Base-by-base conservation (phyloP, 208 protist species). In the Porcisia deanei region DNA sequence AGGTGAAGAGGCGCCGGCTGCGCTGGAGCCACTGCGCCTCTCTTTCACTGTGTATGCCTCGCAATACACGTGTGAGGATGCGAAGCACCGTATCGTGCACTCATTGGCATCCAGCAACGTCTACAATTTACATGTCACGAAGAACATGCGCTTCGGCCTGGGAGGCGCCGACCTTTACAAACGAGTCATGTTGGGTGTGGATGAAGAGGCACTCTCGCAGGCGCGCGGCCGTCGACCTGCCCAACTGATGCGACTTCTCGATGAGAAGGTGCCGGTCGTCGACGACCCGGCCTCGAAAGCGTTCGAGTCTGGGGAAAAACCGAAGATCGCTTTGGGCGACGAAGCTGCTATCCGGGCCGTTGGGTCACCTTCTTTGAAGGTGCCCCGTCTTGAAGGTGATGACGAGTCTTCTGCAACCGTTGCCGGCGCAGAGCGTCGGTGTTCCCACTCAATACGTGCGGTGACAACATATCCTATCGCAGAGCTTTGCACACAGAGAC, bases 161-260 rank as follows among this genome's bases (percentile, higher is more conserved):
- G 72, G 72, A 3, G 61, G 49, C 1, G 25, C 64, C 5, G 57
- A 54, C 5, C 18, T 57, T 22, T 30, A 39, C 49, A 53, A 65
- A n/a, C 59, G 39, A 2, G 49, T 18, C 10, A 66, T 70, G 34
- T 20, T 63, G 6, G 72, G 70, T 0, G 47, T 20, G 52, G 53
- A 58, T n/a, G 58, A 49, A 7, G 72, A 55, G 37, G 65, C 64
- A 22, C 66, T 82, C 3, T 20, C 18, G 12, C 45, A 47, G 6
- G 71, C 66, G 20, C 65, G 45, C 5, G 16, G 41, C 16, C 65
- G 78, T 1, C 78, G 78, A 14, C 55, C 72, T 47, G 30, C 34
- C 43, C 72, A 75, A 58, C 65, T 82, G 49, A 77, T 82, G 72
- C 78, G 59, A 7, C 52, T 77, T 5, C 72, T 82, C 8, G 78